Percentiles rank a stretch among this genome's conserved stretches.
Conservation (phyloP, 805 yeast genomes). For the Jamesozyma lodderae region DNA sequence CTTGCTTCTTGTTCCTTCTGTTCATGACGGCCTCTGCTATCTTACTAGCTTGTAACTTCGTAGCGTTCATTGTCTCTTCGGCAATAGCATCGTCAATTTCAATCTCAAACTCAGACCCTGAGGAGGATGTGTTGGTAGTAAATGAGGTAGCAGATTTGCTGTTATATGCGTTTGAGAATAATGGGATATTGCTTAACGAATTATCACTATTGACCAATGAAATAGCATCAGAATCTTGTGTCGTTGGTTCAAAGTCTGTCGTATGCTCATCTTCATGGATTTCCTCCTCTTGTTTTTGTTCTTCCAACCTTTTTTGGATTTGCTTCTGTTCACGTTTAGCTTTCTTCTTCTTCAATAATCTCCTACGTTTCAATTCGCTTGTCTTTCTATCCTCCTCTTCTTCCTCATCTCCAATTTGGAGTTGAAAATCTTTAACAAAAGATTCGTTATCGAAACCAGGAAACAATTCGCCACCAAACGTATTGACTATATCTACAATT, state of each 20-base stretch:
- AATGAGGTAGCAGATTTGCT: slow-evolving; percentile 21
- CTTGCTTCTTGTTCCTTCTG: slow-evolving; percentile 9
- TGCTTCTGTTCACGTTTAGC: slow-evolving; percentile 4
- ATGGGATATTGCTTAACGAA: slow-evolving; percentile 33
- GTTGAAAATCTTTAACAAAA: slow-evolving; percentile 15
- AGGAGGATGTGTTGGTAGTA: slow-evolving; percentile 25
- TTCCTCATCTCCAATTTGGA: not conserved
- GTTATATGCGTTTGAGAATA: slow-evolving; percentile 35
- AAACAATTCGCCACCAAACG: slow-evolving; percentile 73
- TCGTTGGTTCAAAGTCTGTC: slow-evolving; percentile 30
- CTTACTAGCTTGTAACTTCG: slow-evolving; percentile 10
- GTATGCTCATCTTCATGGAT: slow-evolving; percentile 3
- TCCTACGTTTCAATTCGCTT: slow-evolving; percentile 31
- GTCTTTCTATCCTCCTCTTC: slow-evolving; percentile 30
- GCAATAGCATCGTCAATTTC: slow-evolving; percentile 4
- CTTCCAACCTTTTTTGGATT: slow-evolving; percentile 12
- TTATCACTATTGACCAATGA: slow-evolving; percentile 30
- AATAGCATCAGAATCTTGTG: slow-evolving; percentile 41
- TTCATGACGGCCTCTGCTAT: slow-evolving; percentile 24
- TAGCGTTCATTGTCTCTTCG: not conserved
- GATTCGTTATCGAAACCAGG: slow-evolving; percentile 62
- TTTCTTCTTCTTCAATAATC: slow-evolving; percentile 24
- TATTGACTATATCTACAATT: slow-evolving; percentile 72
- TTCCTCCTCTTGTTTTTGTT: slow-evolving; percentile 1
- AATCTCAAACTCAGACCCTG: slow-evolving; percentile 21